These are phyloP conservation scores for Bothriochloa decipiens DNA, from an alignment of 176 grass and related monocot species.

Conservation along the genomic window DNA sequence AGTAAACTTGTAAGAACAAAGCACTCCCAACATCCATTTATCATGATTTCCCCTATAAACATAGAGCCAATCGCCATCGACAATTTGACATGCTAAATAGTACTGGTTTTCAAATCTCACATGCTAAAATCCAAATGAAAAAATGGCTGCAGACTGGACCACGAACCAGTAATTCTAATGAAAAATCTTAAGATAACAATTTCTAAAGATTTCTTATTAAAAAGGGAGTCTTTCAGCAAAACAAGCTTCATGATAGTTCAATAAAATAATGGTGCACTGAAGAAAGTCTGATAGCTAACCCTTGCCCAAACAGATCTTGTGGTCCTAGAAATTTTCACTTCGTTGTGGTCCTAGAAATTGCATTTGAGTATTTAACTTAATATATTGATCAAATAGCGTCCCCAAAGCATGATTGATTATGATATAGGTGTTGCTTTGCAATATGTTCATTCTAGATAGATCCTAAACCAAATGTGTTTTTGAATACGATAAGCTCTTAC, in stretches of 20 bases:
- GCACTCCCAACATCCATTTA: background rate
- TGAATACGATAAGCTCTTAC: conserved; percentile 38
- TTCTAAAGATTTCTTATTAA: background rate
- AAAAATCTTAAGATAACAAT: background rate
- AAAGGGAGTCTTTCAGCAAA: background rate
- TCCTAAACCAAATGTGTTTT: background rate
- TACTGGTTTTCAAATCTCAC: background rate
- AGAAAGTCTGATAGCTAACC: background rate
- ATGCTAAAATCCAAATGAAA: background rate
- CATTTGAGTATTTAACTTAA: background rate
- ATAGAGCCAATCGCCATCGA: background rate
- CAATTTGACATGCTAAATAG: background rate
- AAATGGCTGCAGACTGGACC: background rate
- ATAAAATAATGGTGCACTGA: background rate
- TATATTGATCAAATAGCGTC: background rate
- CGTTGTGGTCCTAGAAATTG: background rate
- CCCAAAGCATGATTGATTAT: background rate
- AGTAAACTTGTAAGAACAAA: background rate
- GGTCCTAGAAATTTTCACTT: background rate
- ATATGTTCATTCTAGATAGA: background rate
- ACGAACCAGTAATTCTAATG: background rate
- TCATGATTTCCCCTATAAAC: background rate
- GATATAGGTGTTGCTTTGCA: background rate
- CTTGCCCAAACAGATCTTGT: background rate
- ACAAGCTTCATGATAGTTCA: background rate